Evolutionary conservation across 805 yeast species (phyloP), one percentile per base, ranked within the genome.

Genomic region (Ogataea paraovalis): DNA sequence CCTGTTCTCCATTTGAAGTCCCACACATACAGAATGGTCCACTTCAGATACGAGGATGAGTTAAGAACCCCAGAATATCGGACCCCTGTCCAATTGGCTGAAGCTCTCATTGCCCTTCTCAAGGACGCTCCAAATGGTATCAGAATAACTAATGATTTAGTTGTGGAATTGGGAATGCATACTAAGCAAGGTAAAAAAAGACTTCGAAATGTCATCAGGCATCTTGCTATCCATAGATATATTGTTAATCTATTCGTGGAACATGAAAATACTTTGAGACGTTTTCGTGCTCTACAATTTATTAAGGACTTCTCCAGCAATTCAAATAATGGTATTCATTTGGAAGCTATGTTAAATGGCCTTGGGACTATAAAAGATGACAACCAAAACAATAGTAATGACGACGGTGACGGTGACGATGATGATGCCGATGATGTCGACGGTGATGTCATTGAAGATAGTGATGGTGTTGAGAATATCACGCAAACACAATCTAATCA

Each of bases 121-220:
- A 79, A 80, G 52, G 66, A 67, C 4, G 85, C 87, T 0, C 85
- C 85, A 37, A 75, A 78, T 55, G 75, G 77, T 4, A 71, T 84
- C 10, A 72, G 91, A 44, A 79, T 83, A 27, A 74, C 80, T 16
- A 62, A 71, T 27, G 91, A 85, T 62, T 67, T 85, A 53, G 79
- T 79, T 54, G 68, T 76, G 30, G 88, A 84, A 57, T 57, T 84
- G 39, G 74, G 74, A 39, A 70, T 80, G 54, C 79, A 73, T 47
- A 67, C 70, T 25, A 69, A 66, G 7, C 53, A 55, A 38, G 66
- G 69, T 4, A 55, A 66, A 2, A 63, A 68, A 18, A 62, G 66
- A 42, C 58, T 68, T 22, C 64, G 76, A 13, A 75, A 74, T 47
- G 71, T 79, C 2, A 70, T 80, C 4, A 65, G 73, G 48, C 73